Base-by-base conservation (phyloP, 2,329 filamentous ascomycete species). In the Trichoderma brevicompactum region DNA sequence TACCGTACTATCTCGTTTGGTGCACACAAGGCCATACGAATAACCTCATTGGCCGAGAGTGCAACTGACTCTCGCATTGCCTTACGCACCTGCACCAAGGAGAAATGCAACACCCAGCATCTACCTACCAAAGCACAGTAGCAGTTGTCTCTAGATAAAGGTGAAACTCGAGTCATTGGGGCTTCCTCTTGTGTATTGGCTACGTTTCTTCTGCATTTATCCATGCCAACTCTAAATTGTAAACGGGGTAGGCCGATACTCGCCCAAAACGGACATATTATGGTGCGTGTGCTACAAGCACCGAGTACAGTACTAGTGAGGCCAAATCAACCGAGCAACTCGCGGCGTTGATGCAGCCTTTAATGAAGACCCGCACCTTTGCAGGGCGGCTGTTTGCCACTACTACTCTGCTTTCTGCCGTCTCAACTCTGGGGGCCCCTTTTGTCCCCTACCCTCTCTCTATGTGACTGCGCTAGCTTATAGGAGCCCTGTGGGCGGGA, bases 201-300 rank as follows among this genome's bases (percentile, higher is more conserved):
- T 34, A 48, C 17, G 13, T 40, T 34, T 32, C 44, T 28, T 49
- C 10, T 40, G 34, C 32, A n/a, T 38, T 32, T 49, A n/a, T 60
- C 23, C 36, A 48, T 32, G 34, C 36, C 43, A 38, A 23, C 43
- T 40, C 43, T 17, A 38, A 32, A 8, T 13, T 9, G 15, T 28
- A 58, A 17, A 46, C 15, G 43, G 41, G 55, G 28, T 59, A 44
- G 34, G 43, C 43, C 48, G 48, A 36, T 53, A 10, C 23, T 62
- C 19, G 28, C 59, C 59, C 13, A 53, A 62, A 53, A 9, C 23
- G 59, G 59, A n/a, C 59, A 62, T 62, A 62, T 44, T 53, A 53
- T 53, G 59, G 44, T 43, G 32, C 38, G 43, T 40, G 13, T 52
- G n/a, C 19, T 28, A 28, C 23, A 28, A 28, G 23, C 23, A 28